Conservation (phyloP, 768 basidiomycete genomes). For the Collybiopsis luxurians region DNA sequence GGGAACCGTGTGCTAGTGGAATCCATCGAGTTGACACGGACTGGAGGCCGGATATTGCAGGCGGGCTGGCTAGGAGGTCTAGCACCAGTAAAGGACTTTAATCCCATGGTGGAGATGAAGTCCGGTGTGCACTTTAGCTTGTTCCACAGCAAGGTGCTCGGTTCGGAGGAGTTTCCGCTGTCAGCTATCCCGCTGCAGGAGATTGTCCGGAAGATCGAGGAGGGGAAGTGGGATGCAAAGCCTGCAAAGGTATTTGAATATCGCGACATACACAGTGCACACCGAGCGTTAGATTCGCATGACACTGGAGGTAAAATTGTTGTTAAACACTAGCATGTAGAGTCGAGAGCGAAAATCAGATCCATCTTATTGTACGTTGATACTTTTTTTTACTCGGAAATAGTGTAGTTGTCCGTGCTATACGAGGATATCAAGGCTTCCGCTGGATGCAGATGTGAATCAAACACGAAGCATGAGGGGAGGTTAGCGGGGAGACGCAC, state of each 20-base stretch:
- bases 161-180: slow-evolving; percentile 16
- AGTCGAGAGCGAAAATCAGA: too few species aligned
- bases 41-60: slow-evolving; percentile 10
- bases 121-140: slow-evolving; percentile 20
- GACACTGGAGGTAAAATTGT: slow-evolving; percentile 19
- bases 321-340: slow-evolving; percentile 5
- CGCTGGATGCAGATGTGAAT: too few species aligned
- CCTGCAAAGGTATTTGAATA: slow-evolving; percentile 15
- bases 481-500: too few species aligned
- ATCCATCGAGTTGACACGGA: slow-evolving; percentile 13
- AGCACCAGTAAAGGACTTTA: slow-evolving; percentile 14
- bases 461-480: too few species aligned
- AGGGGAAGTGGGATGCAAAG: slow-evolving; percentile 13
- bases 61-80: slow-evolving; percentile 21
- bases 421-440: too few species aligned
- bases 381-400: too few species aligned
- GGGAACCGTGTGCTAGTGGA: slow-evolving; percentile 17
- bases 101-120: slow-evolving; percentile 19
- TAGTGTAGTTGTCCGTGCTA: too few species aligned
- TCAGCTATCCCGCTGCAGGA: slow-evolving; percentile 17
- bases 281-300: slow-evolving; percentile 15
- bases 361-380: too few species aligned
- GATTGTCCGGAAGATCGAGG: slow-evolving; percentile 10
- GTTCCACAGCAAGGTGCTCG: slow-evolving; percentile 21
- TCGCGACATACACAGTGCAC: slow-evolving; percentile 16